Conservation (phyloP, 495 filamentous ascomycete genomes). For the Aspergillus asperescens region DNA sequence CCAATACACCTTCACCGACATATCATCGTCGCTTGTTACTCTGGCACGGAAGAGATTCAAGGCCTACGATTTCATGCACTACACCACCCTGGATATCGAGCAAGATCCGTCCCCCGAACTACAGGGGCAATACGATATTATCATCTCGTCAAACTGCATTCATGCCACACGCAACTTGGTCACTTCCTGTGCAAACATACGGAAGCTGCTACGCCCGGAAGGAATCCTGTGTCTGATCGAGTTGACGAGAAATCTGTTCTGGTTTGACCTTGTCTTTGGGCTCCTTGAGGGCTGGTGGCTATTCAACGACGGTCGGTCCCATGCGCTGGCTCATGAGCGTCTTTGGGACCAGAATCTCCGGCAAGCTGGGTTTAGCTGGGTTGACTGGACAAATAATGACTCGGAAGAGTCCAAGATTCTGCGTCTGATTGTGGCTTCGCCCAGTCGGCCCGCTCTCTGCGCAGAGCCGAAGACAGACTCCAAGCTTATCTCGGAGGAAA, state of each 20-base stretch:
- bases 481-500: neutral
- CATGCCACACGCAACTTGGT: constrained; percentile 41
- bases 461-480: neutral
- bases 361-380: constrained; percentile 28
- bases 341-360: constrained; percentile 32
- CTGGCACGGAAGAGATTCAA: constrained; percentile 28
- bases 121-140: constrained; percentile 26
- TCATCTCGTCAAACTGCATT: constrained; percentile 45
- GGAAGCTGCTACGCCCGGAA: constrained; percentile 30
- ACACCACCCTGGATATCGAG: constrained; percentile 36
- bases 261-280: constrained; percentile 44
- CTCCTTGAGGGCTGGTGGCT: constrained; percentile 49
- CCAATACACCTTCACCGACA: constrained; percentile 46
- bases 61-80: constrained; percentile 33
- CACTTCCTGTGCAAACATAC: constrained; percentile 27
- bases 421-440: constrained; percentile 5
- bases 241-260: constrained; percentile 35
- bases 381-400: constrained; percentile 31
- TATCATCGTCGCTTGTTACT: constrained; percentile 37
- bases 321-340: constrained; percentile 25
- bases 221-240: constrained; percentile 43
- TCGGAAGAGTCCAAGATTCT: neutral
- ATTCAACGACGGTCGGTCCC: constrained; percentile 40
- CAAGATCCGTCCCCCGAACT: constrained; percentile 22
- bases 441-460: neutral